These are phyloP conservation scores for Tricholoma terreum DNA, from an alignment of 768 basidiomycete species.

Conservation along the genomic window DNA sequence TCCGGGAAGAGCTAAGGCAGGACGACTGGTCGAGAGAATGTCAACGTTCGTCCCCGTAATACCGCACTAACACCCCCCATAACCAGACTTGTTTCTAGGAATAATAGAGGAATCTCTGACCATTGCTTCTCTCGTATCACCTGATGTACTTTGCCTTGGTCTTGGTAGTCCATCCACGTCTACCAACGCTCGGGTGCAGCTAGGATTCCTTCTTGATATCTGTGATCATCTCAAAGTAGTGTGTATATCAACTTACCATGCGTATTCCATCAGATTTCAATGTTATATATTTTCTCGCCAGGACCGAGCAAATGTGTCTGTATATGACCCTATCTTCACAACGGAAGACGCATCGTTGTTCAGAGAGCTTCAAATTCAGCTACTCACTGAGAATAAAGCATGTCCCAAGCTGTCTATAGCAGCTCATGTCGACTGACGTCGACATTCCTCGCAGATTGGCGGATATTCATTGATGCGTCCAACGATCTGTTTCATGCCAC, in stretches of 20 bases:
- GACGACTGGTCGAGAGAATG: slow-evolving; percentile 55
- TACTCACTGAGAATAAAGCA: slow-evolving; percentile 47
- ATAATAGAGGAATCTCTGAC: slow-evolving; percentile 32
- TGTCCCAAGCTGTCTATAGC: slow-evolving; percentile 24
- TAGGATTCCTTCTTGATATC: slow-evolving; percentile 58
- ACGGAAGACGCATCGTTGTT: slow-evolving; percentile 55
- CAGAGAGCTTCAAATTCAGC: slow-evolving; percentile 35
- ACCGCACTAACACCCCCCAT: slow-evolving; percentile 9
- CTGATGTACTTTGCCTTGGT: slow-evolving; percentile 61
- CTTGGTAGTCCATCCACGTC: slow-evolving; percentile 70
- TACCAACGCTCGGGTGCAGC: slow-evolving; percentile 60
- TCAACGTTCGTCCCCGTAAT: slow-evolving; percentile 41
- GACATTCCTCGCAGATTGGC: slow-evolving; percentile 32
- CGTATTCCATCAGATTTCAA: slow-evolving; percentile 8
- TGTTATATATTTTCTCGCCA: slow-evolving; percentile 26
- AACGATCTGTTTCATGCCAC: slow-evolving; percentile 76
- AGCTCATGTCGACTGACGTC: slow-evolving; percentile 4
- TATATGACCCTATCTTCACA: slow-evolving; percentile 77
- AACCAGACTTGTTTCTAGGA: slow-evolving; percentile 26
- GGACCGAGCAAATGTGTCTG: slow-evolving; percentile 45
- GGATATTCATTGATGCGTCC: slow-evolving; percentile 35
- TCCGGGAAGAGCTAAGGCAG: slow-evolving; percentile 44
- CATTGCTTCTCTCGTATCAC: slow-evolving; percentile 22
- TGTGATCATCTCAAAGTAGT: slow-evolving; percentile 59
- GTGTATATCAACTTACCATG: slow-evolving; percentile 30